Evolutionary conservation across 2,329 filamentous ascomycete species (phyloP), one percentile per base, ranked within the genome.

Genomic region (Lecanosticta acicola): DNA sequence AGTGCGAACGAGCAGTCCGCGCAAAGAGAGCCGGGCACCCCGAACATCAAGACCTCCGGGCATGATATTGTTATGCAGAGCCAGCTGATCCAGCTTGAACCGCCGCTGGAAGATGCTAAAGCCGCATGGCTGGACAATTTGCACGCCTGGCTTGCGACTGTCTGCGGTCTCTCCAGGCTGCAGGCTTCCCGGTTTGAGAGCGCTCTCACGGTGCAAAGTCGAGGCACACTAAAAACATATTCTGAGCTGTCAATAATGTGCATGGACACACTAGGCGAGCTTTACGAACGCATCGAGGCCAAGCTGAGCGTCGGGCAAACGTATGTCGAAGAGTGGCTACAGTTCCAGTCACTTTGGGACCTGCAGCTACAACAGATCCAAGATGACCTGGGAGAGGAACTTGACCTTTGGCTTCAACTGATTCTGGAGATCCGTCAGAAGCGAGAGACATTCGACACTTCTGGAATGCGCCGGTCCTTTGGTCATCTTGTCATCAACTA

Each of bases 321-420:
- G 3, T 98, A 98, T 58, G 88, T 98, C 8, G 89, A 96, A 64
- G 94, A 97, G 68, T 98, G 93, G 93, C 76, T 98, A 37, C 93
- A 96, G 59, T 98, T 97, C 69, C 93, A 98, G 68, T 97, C 91
- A 4, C 77, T 98, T 0, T 98, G 93, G 93, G 93, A 98, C 71
- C 76, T 98, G 46, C 91, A 95, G 65, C 88, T 91, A 2, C 91
- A 96, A 54, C 87, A 96, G 57, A 89, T 98, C 1, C 95, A 96
- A 61, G 88, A 94, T 51, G 80, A 87, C 42, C 78, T 98, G 5
- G 90, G 91, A 9, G 90, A 97, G 53, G 85, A 96, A 61, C 78
- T 98, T 14, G 85, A 88, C 4, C 83, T 87, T 59, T 98, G 93
- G 93, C 74, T 98, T 24, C 90, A 97, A 65, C 75, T 96, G 33